A percentile compares a stretch with the other conserved stretches of the same genome.
phyloP scores from a whole-genome alignment of 2,329 filamentous ascomycete genomes.

The Aureobasidium sp. region DNA sequence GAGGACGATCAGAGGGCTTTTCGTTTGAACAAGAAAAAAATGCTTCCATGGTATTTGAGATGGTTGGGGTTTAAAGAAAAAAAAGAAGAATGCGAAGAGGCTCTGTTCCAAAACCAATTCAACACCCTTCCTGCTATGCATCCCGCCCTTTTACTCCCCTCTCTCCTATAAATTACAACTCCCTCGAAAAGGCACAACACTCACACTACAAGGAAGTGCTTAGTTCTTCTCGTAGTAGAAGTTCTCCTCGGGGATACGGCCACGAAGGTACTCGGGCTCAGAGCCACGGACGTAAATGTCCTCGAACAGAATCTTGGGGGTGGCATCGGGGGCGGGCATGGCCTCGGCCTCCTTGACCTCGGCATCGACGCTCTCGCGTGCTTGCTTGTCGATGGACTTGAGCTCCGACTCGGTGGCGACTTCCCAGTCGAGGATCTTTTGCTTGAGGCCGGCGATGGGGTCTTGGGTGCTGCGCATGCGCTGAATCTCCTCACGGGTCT shows the following conservation, averaged over 20 bases:
- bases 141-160: not conserved
- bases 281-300: slow-evolving; percentile 88
- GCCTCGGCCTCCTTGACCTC: slow-evolving; percentile 87
- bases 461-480: slow-evolving; percentile 99
- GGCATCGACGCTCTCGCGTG: slow-evolving; percentile 73
- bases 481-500: slow-evolving; percentile 96
- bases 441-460: slow-evolving; percentile 94
- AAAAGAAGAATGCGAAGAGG: not conserved
- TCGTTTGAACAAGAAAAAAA: not conserved
- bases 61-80: not conserved
- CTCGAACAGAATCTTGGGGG: slow-evolving; percentile 80
- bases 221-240: slow-evolving; percentile 56
- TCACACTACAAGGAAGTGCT: not conserved
- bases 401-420: slow-evolving; percentile 90
- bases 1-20: too few species aligned
- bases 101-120: not conserved
- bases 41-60: slow-evolving; percentile 1
- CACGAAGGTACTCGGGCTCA: slow-evolving; percentile 82
- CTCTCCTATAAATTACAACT: not conserved
- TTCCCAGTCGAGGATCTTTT: slow-evolving; percentile 94
- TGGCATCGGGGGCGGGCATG: slow-evolving; percentile 74
- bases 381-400: slow-evolving; percentile 92
- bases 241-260: slow-evolving; percentile 85
- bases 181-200: not conserved
- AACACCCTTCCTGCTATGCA: not conserved